Evolutionary conservation across 75 land plant genomes (phyloP), one percentile per base, ranked within the genome.

Genomic region (Sequoiadendron giganteum): DNA sequence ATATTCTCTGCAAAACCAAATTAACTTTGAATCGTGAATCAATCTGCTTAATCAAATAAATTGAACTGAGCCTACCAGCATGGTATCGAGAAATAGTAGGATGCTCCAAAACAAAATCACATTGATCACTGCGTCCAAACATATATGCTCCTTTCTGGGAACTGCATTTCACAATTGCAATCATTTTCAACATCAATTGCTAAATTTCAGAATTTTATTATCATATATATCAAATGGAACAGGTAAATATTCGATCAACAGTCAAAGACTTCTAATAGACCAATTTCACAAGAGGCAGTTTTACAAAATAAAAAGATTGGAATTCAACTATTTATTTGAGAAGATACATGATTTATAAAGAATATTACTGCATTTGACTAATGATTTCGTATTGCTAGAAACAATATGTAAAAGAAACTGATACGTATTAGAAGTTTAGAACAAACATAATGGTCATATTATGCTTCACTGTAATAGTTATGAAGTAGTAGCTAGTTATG

Each of bases 71-170:
- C 61, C 30, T 93, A 95, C 99, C 99, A 86, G 99, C 96, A 95
- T 98, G 99, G 90, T 93, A 96, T 45, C 99, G 96, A 36, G 99
- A 98, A 81, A 95, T 92, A 25, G 96, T 96, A 10, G 97, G 99
- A 89, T 98, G 99, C 86, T 98, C 99, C 49, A 98, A 92, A 30
- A 95, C 88, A 89, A 98, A 98, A 86, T 98, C 99, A 86, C 99
- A 98, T 25, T 91, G 89, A 87, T 97, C 97, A 47, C 91, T 94
- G 18, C 99, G 93, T 32, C 99, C 99, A 93, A 98, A 98, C 99
- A 98, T 98, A 75, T 95, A 97, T 42, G 99, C 97, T 45, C 97
- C 99, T 86, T 97, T 98, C 76, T 89, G 58, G 77, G 94, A 94
- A 45, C 99, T 98, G 91, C 75, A 91, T 34, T 70, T 85, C 54